Conservation (phyloP, 805 yeast genomes). For the Kluyveromyces aestuarii region DNA sequence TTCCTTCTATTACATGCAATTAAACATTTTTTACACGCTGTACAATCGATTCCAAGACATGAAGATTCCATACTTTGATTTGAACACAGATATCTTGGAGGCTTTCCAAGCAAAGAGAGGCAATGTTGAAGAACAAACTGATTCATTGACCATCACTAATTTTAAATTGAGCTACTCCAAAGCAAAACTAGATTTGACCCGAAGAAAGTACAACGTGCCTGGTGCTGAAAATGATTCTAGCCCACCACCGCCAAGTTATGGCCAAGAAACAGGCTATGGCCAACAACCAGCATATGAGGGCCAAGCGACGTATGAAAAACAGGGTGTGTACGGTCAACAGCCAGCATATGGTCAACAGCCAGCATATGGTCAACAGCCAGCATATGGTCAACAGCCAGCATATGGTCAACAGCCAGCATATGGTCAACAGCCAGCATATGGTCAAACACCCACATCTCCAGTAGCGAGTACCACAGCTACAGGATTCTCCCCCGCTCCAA, state of each 20-base stretch:
- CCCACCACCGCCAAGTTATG: constrained; percentile 27
- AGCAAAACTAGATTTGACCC: constrained; percentile 73
- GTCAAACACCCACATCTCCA: constrained; percentile 11
- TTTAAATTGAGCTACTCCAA: constrained; percentile 87
- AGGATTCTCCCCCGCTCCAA: constrained; percentile 14
- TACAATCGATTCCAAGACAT: constrained; percentile 88
- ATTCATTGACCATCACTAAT: constrained; percentile 81
- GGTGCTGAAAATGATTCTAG: constrained; percentile 28
- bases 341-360: constrained; percentile 10
- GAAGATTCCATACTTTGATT: constrained; percentile 93
- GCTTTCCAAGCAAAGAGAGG: constrained; percentile 79
- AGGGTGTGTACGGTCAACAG: constrained; percentile 9
- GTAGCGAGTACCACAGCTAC: constrained; percentile 4
- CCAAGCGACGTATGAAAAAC: constrained; percentile 28
- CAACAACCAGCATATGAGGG: constrained; percentile 30
- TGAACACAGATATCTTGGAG: constrained; percentile 73
- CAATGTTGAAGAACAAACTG: constrained; percentile 81
- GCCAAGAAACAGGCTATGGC: constrained; percentile 29
- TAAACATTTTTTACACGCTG: constrained; percentile 89
- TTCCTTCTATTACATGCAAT: constrained; percentile 93
- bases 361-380: constrained; percentile 10
- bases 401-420: constrained; percentile 11
- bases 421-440: constrained; percentile 12
- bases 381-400: constrained; percentile 9
- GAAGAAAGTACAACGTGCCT: constrained; percentile 53